Conservation (phyloP, 352 stramenopile genomes). For the Pythium sukuiense region DNA sequence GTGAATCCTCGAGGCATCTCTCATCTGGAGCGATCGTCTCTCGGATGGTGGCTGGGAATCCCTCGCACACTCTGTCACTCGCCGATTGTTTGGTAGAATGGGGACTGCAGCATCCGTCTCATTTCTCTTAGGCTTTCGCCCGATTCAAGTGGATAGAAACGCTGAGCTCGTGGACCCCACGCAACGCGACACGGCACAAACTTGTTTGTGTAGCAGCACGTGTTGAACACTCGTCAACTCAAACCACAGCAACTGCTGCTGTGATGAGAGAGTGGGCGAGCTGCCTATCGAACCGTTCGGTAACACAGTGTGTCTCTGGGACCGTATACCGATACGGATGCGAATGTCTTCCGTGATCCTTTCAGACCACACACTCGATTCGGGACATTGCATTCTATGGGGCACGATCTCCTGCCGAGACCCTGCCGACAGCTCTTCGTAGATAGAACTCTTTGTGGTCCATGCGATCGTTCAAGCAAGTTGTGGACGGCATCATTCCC, state of each 20-base stretch:
- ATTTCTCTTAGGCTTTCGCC: not conserved
- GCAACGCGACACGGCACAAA: not conserved
- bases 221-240: not conserved
- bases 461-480: too few relatives aligned
- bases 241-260: not conserved
- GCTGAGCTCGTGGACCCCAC: not conserved
- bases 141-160: not conserved
- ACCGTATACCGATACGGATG: too few relatives aligned
- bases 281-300: too few relatives aligned
- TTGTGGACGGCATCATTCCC: not conserved
- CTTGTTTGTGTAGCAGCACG: not conserved
- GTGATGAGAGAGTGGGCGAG: too few relatives aligned
- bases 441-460: too few relatives aligned
- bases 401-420: too few relatives aligned
- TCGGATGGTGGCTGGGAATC: not conserved
- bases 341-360: too few relatives aligned
- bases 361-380: too few relatives aligned
- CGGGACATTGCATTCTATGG: too few relatives aligned
- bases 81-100: not conserved
- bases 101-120: not conserved
- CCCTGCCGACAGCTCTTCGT: too few relatives aligned
- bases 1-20: too few relatives aligned
- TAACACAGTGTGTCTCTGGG: too few relatives aligned
- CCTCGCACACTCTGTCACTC: not conserved
- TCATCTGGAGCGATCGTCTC: not conserved